Evolutionary conservation across 768 basidiomycete genomes (phyloP).

Genomic region (Tricholoma flavovirens): DNA sequence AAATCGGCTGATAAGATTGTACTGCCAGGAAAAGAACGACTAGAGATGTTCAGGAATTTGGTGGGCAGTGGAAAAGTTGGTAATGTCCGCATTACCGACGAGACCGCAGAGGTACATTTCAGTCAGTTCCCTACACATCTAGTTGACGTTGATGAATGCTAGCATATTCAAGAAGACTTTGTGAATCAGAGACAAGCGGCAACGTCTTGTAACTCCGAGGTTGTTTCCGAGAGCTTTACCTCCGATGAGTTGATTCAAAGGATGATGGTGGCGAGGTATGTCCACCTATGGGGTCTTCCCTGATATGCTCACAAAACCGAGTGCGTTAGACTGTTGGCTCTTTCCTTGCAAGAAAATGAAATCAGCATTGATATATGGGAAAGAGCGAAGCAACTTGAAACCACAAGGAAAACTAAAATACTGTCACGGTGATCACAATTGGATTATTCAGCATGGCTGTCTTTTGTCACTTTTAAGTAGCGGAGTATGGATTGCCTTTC

Average conservation of each 20-base stretch:
- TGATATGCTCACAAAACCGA: constrained; percentile 1
- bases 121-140: not conserved
- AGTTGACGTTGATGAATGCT: not conserved
- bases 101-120: constrained; percentile 50
- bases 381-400: constrained; percentile 55
- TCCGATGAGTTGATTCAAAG: constrained; percentile 61
- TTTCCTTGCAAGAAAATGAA: constrained; percentile 51
- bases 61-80: constrained; percentile 58
- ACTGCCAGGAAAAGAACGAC: constrained; percentile 40
- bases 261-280: constrained; percentile 68
- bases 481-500: not conserved
- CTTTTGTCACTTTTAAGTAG: not conserved
- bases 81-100: constrained; percentile 45
- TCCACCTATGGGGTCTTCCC: not conserved
- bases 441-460: not conserved
- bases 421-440: constrained; percentile 2
- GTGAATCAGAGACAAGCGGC: constrained; percentile 39
- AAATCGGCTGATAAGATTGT: constrained; percentile 37
- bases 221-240: constrained; percentile 27
- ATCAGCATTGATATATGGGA: constrained; percentile 62
- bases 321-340: constrained; percentile 48
- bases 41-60: constrained; percentile 53
- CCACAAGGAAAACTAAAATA: constrained; percentile 30
- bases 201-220: constrained; percentile 26
- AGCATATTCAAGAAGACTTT: constrained; percentile 80